Percentiles rank a stretch among this genome's conserved stretches.
These are phyloP conservation scores for Quercus variabilis DNA, from an alignment of 306 rosid species.

Conservation along the genomic window DNA sequence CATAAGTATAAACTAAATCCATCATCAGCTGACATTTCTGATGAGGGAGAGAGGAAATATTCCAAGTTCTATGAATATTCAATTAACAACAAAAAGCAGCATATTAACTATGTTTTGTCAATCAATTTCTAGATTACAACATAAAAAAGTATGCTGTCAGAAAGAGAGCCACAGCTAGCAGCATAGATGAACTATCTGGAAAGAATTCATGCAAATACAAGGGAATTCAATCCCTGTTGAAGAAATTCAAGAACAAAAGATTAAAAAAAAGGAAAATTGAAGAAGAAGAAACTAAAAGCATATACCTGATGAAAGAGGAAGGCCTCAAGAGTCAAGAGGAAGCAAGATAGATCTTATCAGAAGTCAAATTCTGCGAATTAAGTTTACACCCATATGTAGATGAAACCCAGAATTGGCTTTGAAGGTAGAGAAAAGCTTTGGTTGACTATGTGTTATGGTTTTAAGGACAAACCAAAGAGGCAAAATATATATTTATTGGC, in stretches of 20 bases:
- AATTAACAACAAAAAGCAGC: not conserved
- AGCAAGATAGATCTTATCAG: conserved; percentile 9
- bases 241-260: not conserved
- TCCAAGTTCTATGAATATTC: not conserved
- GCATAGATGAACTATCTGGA: not conserved
- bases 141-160: not conserved
- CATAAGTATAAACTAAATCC: conserved; percentile 6
- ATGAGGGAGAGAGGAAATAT: not conserved
- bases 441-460: conserved; percentile 22
- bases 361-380: conserved; percentile 15
- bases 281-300: conserved; percentile 9
- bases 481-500: conserved; percentile 24
- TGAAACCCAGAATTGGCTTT: conserved; percentile 21
- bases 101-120: not conserved
- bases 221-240: not conserved
- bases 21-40: not conserved
- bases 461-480: conserved; percentile 16
- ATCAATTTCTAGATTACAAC: not conserved
- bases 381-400: conserved; percentile 30
- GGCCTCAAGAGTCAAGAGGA: conserved; percentile 21
- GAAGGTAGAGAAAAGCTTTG: conserved; percentile 23
- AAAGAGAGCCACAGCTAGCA: not conserved
- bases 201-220: not conserved
- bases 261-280: not conserved
- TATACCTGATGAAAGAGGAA: conserved; percentile 34